Percentiles rank a stretch among this genome's conserved stretches.
Evolutionary conservation across 2,329 filamentous ascomycete genomes (phyloP).

Genomic region (Arachnomyces sp.): DNA sequence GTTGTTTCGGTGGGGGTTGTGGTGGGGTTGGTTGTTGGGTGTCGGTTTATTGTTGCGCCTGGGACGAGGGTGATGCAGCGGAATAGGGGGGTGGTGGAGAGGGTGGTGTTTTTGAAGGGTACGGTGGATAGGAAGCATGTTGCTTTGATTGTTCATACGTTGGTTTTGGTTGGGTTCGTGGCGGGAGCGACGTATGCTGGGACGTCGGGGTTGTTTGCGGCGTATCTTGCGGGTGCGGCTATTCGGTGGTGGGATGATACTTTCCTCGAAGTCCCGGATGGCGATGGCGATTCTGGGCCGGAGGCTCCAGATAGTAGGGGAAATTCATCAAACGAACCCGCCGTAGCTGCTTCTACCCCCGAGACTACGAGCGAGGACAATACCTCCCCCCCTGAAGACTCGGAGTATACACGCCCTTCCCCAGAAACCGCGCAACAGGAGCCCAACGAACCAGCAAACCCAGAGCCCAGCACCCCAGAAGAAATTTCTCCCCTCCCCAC

Average conservation of each 20-base stretch:
- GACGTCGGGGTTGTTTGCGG: constrained; percentile 49
- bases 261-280: too few relatives aligned
- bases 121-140: constrained; percentile 10
- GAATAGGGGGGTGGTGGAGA: not conserved
- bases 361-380: too few relatives aligned
- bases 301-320: too few relatives aligned
- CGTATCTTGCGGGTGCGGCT: constrained; percentile 48
- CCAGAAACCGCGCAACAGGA: not conserved
- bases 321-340: too few relatives aligned
- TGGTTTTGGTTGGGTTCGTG: constrained; percentile 39
- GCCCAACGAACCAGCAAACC: not conserved
- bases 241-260: constrained; percentile 43
- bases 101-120: too few relatives aligned
- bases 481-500: constrained; percentile 8
- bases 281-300: too few relatives aligned
- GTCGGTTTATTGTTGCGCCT: constrained; percentile 17
- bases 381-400: too few relatives aligned
- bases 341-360: too few relatives aligned
- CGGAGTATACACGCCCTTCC: not conserved
- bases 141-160: constrained; percentile 36
- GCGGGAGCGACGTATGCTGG: constrained; percentile 46
- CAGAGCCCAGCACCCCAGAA: not conserved
- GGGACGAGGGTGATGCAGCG: not conserved
- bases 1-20: constrained; percentile 38
- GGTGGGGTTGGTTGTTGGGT: constrained; percentile 20